Percentiles rank a stretch among this genome's conserved stretches.
phyloP scores from a whole-genome alignment of 2,329 filamentous ascomycete species.

The Metarhizium guizhouense region DNA sequence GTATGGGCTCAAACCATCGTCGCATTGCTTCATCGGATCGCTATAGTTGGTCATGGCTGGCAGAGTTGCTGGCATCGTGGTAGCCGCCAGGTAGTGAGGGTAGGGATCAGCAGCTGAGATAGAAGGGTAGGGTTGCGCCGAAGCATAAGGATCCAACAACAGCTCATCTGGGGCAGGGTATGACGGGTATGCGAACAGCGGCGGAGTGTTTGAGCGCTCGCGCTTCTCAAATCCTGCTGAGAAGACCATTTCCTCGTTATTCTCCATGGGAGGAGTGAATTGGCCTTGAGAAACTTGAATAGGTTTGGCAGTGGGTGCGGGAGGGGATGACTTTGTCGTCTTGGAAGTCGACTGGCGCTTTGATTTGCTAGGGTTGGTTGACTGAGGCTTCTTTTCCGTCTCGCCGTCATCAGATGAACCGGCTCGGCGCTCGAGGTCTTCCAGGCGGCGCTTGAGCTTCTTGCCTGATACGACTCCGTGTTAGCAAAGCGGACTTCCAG shows the following conservation, averaged over 20 bases:
- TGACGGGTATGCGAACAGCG: constrained; percentile 57
- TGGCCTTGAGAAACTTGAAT: constrained; percentile 38
- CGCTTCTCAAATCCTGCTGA: constrained; percentile 48
- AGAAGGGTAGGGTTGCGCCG: constrained; percentile 41
- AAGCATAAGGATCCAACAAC: constrained; percentile 49
- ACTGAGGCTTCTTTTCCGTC: constrained; percentile 27
- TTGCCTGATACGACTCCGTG: constrained; percentile 50
- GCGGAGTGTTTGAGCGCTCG: constrained; percentile 62
- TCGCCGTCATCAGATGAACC: constrained; percentile 44
- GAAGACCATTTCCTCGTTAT: constrained; percentile 60
- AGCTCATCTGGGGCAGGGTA: constrained; percentile 60
- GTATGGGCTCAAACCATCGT: constrained; percentile 54
- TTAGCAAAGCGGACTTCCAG: not conserved
- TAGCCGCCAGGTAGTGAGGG: constrained; percentile 43
- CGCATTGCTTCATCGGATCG: constrained; percentile 43
- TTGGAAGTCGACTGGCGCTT: constrained; percentile 25
- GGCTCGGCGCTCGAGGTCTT: constrained; percentile 74
- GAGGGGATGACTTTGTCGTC: constrained; percentile 17
- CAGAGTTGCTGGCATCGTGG: constrained; percentile 49
- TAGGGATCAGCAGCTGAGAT: constrained; percentile 44
- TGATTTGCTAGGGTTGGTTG: constrained; percentile 25
- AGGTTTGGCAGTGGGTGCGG: constrained; percentile 25
- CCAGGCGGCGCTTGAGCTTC: constrained; percentile 84
- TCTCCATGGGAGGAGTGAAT: constrained; percentile 52
- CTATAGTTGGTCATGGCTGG: constrained; percentile 56